Evolutionary conservation across 345 rosid genomes (phyloP).

Genomic region (Eucalyptus albens): DNA sequence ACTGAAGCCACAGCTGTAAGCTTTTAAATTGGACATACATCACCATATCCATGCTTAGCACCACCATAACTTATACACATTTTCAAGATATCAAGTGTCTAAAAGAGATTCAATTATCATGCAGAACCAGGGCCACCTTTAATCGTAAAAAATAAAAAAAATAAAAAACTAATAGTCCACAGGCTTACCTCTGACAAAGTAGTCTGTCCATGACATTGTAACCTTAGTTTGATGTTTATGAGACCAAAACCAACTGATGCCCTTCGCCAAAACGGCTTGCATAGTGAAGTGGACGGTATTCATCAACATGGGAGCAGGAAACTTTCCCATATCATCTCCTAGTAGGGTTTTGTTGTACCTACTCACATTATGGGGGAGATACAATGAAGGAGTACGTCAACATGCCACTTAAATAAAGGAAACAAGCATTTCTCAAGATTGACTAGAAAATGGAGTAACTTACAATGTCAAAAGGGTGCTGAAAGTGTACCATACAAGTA

Average conservation of each 20-base stretch:
- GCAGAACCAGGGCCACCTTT: neutral
- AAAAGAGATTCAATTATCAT: neutral
- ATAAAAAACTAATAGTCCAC: neutral
- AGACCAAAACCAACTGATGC: constrained; percentile 81
- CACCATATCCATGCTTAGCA: neutral
- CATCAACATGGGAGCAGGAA: constrained; percentile 98
- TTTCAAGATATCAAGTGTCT: neutral
- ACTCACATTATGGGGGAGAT: neutral
- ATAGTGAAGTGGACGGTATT: constrained; percentile 83
- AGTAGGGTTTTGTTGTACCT: constrained; percentile 95
- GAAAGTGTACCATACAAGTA: constrained; percentile 97
- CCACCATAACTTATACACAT: neutral
- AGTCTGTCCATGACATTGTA: constrained; percentile 79
- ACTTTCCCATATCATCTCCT: constrained; percentile 93
- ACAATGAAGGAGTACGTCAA: neutral
- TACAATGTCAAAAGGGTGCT: constrained; percentile 99
- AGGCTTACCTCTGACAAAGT: constrained; percentile 60
- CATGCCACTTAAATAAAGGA: neutral
- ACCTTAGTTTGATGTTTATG: constrained; percentile 49
- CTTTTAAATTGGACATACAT: neutral
- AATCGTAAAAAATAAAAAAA: neutral
- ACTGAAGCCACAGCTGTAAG: neutral
- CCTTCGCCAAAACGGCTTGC: constrained; percentile 83
- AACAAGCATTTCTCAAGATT: neutral
- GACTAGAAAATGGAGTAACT: constrained; percentile 20